phyloP scores from a whole-genome alignment of 345 rosid genomes.

The Heritiera fomes region DNA sequence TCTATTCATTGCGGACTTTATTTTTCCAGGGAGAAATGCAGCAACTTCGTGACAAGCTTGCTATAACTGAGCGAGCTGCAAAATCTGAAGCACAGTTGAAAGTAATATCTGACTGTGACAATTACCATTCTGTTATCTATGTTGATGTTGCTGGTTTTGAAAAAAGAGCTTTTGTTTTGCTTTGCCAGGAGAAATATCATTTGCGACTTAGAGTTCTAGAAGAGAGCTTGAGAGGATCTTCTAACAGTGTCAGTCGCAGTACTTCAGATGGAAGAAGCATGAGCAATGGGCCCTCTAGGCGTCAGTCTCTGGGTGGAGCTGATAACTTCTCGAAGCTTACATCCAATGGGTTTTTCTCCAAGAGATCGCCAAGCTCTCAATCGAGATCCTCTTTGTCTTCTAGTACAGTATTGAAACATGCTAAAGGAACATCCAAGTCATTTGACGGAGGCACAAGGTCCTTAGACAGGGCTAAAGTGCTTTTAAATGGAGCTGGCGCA shows the following conservation, averaged over 20 bases:
- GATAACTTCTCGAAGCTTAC: constrained; percentile 65
- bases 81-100: constrained; percentile 96
- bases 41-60: constrained; percentile 92
- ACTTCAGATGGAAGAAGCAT: constrained; percentile 59
- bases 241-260: constrained; percentile 55
- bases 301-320: constrained; percentile 94
- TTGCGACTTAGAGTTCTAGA: constrained; percentile 90
- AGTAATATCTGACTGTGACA: constrained; percentile 39
- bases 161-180: constrained; percentile 15
- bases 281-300: constrained; percentile 91
- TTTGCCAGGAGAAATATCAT: constrained; percentile 77
- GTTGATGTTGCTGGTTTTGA: constrained; percentile 16
- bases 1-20: constrained; percentile 11
- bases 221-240: constrained; percentile 78
- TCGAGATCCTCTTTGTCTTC: constrained; percentile 62
- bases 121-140: constrained; percentile 9
- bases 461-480: constrained; percentile 67
- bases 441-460: constrained; percentile 95
- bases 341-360: constrained; percentile 75
- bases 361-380: constrained; percentile 64
- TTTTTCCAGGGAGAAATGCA: constrained; percentile 92
- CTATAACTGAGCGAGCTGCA: constrained; percentile 81
- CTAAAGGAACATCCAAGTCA: constrained; percentile 93
- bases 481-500: constrained; percentile 60
- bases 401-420: constrained; percentile 79